Conservation (phyloP, 192 early-diverging fungal species). For the Coemansia umbellata region DNA sequence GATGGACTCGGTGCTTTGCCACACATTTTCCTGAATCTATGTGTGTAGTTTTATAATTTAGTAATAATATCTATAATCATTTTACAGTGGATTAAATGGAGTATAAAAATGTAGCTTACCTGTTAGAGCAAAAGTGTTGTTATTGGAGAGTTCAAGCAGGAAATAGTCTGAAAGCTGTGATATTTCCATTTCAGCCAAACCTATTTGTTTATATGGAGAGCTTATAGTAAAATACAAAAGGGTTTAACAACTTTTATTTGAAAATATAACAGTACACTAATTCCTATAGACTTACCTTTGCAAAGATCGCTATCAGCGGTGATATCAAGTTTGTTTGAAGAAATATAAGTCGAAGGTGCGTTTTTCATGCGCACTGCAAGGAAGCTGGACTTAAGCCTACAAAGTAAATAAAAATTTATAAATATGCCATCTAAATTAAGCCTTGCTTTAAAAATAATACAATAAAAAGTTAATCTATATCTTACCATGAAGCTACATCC, state of each 20-base stretch:
- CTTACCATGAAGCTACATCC: slow-evolving; percentile 19
- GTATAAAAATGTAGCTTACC: not conserved
- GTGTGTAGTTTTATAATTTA: not conserved
- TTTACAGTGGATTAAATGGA: not conserved
- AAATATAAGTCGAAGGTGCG: slow-evolving; percentile 12
- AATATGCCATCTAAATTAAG: too few relatives aligned
- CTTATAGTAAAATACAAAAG: too few relatives aligned
- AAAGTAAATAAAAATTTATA: too few relatives aligned
- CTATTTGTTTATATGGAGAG: too few relatives aligned
- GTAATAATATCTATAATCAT: not conserved
- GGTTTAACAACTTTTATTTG: too few relatives aligned
- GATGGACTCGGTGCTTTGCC: slow-evolving; percentile 30
- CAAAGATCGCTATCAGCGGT: not conserved
- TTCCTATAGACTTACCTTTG: slow-evolving; percentile 15
- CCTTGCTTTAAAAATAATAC: not conserved
- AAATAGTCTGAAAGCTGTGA: not conserved
- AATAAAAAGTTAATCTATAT: not conserved
- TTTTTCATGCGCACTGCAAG: slow-evolving; percentile 15
- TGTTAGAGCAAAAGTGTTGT: not conserved
- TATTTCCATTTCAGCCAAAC: slow-evolving; percentile 3
- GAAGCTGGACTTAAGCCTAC: slow-evolving; percentile 45
- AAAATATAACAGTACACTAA: too few relatives aligned
- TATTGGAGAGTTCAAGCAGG: not conserved
- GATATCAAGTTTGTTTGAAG: too few relatives aligned
- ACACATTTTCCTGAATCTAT: slow-evolving; percentile 29